Percentiles rank a stretch among this genome's conserved stretches.
Evolutionary conservation across 2,329 filamentous ascomycete species (phyloP).

Genomic region (Colletotrichum musicola): DNA sequence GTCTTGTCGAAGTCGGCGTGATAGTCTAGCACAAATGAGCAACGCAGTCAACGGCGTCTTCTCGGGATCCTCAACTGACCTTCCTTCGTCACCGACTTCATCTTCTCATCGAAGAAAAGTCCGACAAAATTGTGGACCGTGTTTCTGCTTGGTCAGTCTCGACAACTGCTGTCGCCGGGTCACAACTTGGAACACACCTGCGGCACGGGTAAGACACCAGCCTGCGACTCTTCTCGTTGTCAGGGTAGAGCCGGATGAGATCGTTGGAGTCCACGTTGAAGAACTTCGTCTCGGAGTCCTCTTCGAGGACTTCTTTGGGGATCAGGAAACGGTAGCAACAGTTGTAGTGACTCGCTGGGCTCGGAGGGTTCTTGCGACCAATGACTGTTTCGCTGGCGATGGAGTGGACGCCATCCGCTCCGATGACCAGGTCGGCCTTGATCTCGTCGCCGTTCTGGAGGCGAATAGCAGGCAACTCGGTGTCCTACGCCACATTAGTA

Average conservation of each 20-base stretch:
- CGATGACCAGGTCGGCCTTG: conserved; percentile 55
- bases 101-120: conserved; percentile 46
- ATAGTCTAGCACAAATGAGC: conserved; percentile 10
- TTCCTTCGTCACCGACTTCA: conserved; percentile 30
- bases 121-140: conserved; percentile 51
- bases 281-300: conserved; percentile 47
- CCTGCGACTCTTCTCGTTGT: conserved; percentile 40
- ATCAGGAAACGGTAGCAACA: conserved; percentile 54
- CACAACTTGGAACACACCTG: conserved; percentile 41
- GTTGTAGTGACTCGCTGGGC: conserved; percentile 47
- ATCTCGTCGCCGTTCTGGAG: conserved; percentile 47
- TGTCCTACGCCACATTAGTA: conserved; percentile 39
- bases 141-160: conserved; percentile 41
- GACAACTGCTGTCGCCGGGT: neutral
- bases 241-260: conserved; percentile 19
- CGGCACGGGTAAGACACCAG: conserved; percentile 51
- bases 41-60: neutral
- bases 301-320: conserved; percentile 44
- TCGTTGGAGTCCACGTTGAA: conserved; percentile 47
- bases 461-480: conserved; percentile 44
- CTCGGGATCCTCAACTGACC: neutral
- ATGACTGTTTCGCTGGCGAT: conserved; percentile 46
- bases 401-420: conserved; percentile 59
- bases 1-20: conserved; percentile 42
- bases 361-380: conserved; percentile 44